Conservation (phyloP, 1,284 basidiomycete species). For the Anthracocystis setariae region DNA sequence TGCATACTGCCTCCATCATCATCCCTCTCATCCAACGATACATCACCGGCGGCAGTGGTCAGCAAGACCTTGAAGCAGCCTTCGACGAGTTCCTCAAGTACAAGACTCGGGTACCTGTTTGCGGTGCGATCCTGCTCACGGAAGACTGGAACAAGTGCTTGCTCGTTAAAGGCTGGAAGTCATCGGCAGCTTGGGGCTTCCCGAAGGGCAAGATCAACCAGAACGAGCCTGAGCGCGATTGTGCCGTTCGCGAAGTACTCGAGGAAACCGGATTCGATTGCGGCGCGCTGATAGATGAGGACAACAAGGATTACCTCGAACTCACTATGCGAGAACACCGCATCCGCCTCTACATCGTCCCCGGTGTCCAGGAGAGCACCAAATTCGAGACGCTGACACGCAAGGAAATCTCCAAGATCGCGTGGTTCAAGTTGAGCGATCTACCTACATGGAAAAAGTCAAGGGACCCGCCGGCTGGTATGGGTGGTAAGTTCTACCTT, state of each 20-base stretch:
- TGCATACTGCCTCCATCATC: constrained; percentile 60
- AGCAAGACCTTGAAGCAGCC: constrained; percentile 61
- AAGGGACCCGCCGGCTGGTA: constrained; percentile 71
- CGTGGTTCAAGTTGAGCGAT: constrained; percentile 91
- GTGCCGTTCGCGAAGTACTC: constrained; percentile 72
- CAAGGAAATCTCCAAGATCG: constrained; percentile 99
- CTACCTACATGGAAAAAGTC: constrained; percentile 92
- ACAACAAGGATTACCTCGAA: constrained; percentile 76
- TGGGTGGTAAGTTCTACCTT: constrained; percentile 85
- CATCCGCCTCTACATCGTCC: constrained; percentile 90
- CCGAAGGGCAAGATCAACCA: constrained; percentile 99
- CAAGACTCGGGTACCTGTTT: constrained; percentile 97
- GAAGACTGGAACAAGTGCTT: constrained; percentile 79
- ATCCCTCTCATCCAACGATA: constrained; percentile 66
- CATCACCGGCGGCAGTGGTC: constrained; percentile 54
- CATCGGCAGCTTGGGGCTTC: constrained; percentile 95
- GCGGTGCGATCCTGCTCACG: constrained; percentile 95
- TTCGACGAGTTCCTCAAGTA: constrained; percentile 73
- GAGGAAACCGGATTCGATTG: constrained; percentile 67
- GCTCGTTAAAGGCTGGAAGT: constrained; percentile 91
- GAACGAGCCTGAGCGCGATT: constrained; percentile 72
- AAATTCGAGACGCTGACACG: constrained; percentile 91
- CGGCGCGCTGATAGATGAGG: constrained; percentile 46
- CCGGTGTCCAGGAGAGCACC: constrained; percentile 87
- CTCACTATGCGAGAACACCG: constrained; percentile 87